Evolutionary conservation across 2,329 filamentous ascomycete species (phyloP).

Genomic region (Claviceps sp.): DNA sequence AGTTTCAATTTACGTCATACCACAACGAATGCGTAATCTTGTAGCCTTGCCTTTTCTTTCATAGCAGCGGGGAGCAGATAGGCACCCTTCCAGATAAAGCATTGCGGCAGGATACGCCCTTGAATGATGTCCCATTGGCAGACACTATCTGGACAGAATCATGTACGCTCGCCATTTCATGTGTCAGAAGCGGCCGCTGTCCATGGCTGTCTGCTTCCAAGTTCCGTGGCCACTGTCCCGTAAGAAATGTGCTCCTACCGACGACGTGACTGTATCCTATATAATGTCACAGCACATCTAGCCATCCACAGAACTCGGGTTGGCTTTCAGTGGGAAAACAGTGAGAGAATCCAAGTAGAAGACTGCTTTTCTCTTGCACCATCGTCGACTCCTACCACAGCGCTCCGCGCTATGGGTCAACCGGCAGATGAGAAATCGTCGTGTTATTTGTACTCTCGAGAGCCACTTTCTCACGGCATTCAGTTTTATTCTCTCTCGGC

Average conservation of each 20-base stretch:
- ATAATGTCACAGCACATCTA: constrained; percentile 33
- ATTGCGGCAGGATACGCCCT: constrained; percentile 27
- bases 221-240: constrained; percentile 24
- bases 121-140: constrained; percentile 40
- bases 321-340: constrained; percentile 26
- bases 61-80: neutral
- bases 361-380: constrained; percentile 15
- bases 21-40: constrained; percentile 32
- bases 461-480: constrained; percentile 34
- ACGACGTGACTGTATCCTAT: constrained; percentile 32
- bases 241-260: constrained; percentile 38
- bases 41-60: neutral
- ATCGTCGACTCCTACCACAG: constrained; percentile 16
- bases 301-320: constrained; percentile 15
- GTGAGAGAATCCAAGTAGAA: constrained; percentile 8
- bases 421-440: constrained; percentile 42
- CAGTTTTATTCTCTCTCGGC: constrained; percentile 37
- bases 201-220: constrained; percentile 28
- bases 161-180: constrained; percentile 26
- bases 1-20: constrained; percentile 15
- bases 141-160: constrained; percentile 33
- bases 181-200: constrained; percentile 24
- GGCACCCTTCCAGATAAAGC: constrained; percentile 16
- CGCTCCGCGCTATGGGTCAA: constrained; percentile 30
- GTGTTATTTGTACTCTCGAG: constrained; percentile 26